Base-by-base conservation (phyloP, 2,329 filamentous ascomycete species). In the Erysiphe neolycopersici region DNA sequence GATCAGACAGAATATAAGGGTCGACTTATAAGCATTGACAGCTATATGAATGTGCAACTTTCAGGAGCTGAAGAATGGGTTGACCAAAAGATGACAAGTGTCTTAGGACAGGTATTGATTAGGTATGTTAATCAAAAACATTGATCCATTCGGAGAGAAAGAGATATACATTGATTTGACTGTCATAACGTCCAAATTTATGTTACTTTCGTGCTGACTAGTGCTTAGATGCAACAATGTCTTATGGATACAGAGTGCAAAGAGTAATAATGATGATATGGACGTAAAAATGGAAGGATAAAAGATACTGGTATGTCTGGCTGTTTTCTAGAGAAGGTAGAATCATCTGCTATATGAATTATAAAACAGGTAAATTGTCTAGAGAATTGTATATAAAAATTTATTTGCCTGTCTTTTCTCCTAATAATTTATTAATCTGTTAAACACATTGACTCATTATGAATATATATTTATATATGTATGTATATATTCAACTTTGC, bases 41-140 rank as follows among this genome's bases (percentile, higher is more conserved):
- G 80, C 58, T 98, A 98, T 67, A 95, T 98, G 87, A 98, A 98
- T 66, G 76, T 98, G 50, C 84, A 95, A 64, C 71, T 98, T 49
- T 75, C 76, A 51, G 77, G 79, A 54, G 85, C 87, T 43, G 81
- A 93, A 63, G 89, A 98, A 62, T 94, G 78, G 62, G 80, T 93
- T 56, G 75, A 84, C 58, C 78, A 82, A 52, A 80, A 91, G 69
- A 76, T 74, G 59, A 83, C 79, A 32, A 87, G 84, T 45, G 73
- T 73, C 41, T 64, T 98, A 51, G 89, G 89, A 6, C 79, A 93
- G 62, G 85, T 98, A 39, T 62, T 98, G 54, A 95, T 98, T 56
- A 69, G 87, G 79, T 91, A 62, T 48, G 65, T 55, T 26, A 5
- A 38, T 5, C 37, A 30, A 43, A 30, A 43, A 8, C 8, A 26